Percentiles rank a stretch among this genome's conserved stretches.
Evolutionary conservation across 2,329 filamentous ascomycete species (phyloP).

Genomic region (Xylariales sp.): DNA sequence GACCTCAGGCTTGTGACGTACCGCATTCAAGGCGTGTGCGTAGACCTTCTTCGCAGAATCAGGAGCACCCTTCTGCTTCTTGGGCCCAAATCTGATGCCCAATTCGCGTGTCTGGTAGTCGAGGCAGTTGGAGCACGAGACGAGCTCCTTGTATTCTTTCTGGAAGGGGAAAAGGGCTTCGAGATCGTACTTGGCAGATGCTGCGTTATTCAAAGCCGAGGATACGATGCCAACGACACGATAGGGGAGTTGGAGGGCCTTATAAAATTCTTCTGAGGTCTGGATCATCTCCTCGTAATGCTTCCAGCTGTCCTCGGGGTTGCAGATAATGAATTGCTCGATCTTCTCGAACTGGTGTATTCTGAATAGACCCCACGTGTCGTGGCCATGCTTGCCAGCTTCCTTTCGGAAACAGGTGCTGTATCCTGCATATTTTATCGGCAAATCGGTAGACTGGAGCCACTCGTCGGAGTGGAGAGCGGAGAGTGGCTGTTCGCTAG

Average conservation of each 20-base stretch:
- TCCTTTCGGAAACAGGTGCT: slow-evolving; percentile 97
- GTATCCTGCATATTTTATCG: slow-evolving; percentile 92
- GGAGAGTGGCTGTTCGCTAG: slow-evolving; percentile 94
- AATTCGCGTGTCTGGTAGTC: slow-evolving; percentile 96
- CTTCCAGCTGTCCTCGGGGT: slow-evolving; percentile 87
- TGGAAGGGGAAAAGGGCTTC: slow-evolving; percentile 98
- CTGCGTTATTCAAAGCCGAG: slow-evolving; percentile 91
- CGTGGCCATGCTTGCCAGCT: slow-evolving; percentile 88
- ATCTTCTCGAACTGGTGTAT: slow-evolving; percentile 93
- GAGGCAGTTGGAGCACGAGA: slow-evolving; percentile 79
- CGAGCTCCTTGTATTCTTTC: slow-evolving; percentile 97
- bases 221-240: slow-evolving; percentile 94
- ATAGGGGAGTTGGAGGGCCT: slow-evolving; percentile 89
- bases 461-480: slow-evolving; percentile 94
- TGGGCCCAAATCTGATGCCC: slow-evolving; percentile 90
- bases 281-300: slow-evolving; percentile 93
- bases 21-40: slow-evolving; percentile 92
- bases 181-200: slow-evolving; percentile 92
- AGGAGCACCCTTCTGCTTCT: slow-evolving; percentile 79
- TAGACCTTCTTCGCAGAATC: slow-evolving; percentile 80
- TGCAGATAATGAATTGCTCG: slow-evolving; percentile 65
- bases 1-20: slow-evolving; percentile 51
- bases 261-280: slow-evolving; percentile 93
- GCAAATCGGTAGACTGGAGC: slow-evolving; percentile 85
- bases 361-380: slow-evolving; percentile 93